These are phyloP conservation scores for Priceomyces haplophilus DNA, from an alignment of 805 yeast species.

Conservation along the genomic window DNA sequence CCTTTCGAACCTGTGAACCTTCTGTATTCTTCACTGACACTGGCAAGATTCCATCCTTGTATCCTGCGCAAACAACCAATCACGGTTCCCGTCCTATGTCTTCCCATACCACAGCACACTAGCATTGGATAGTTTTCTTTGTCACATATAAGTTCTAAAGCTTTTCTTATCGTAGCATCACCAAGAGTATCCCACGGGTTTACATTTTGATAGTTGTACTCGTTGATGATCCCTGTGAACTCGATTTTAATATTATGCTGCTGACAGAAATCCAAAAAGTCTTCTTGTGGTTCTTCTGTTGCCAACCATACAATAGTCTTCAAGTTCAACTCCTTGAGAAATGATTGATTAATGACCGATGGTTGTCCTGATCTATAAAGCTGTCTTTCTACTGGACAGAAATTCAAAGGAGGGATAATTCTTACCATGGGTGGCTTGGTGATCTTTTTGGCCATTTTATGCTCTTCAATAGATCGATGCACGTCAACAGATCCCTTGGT, in stretches of 20 bases:
- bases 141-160: slow-evolving; percentile 71
- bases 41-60: slow-evolving; percentile 96
- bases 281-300: slow-evolving; percentile 91
- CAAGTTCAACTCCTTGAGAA: slow-evolving; percentile 67
- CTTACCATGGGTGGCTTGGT: slow-evolving; percentile 56
- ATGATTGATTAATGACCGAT: slow-evolving; percentile 86
- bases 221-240: slow-evolving; percentile 79
- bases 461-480: neutral
- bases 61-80: slow-evolving; percentile 88
- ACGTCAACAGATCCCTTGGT: neutral
- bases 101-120: slow-evolving; percentile 97
- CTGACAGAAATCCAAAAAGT: slow-evolving; percentile 76
- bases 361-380: slow-evolving; percentile 94
- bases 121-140: slow-evolving; percentile 76
- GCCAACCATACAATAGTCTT: slow-evolving; percentile 91
- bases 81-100: slow-evolving; percentile 96
- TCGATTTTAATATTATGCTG: slow-evolving; percentile 69
- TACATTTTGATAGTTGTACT: slow-evolving; percentile 41
- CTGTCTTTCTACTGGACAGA: slow-evolving; percentile 88
- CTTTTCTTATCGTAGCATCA: slow-evolving; percentile 74
- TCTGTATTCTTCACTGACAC: slow-evolving; percentile 88
- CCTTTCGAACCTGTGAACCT: slow-evolving; percentile 91
- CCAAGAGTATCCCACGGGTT: slow-evolving; percentile 97
- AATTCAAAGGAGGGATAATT: slow-evolving; percentile 90
- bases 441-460: slow-evolving; percentile 15